These are phyloP conservation scores for Crithidia brevicula DNA, from an alignment of 208 protist species.

Conservation along the genomic window DNA sequence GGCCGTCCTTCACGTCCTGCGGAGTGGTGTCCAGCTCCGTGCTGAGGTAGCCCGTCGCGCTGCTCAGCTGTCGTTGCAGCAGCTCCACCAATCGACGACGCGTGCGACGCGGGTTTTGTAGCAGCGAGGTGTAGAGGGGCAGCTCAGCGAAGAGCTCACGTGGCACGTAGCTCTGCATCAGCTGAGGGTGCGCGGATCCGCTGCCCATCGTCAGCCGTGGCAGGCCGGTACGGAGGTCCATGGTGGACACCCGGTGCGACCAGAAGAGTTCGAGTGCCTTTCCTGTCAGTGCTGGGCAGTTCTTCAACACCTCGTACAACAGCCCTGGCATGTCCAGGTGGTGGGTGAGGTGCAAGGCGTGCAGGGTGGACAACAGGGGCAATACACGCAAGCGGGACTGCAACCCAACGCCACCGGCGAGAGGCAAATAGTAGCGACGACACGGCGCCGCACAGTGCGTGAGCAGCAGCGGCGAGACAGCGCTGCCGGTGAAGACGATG, in stretches of 20 bases:
- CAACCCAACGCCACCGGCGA: conserved; percentile 65
- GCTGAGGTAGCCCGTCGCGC: conserved; percentile 71
- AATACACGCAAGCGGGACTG: conserved; percentile 83
- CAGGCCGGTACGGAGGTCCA: conserved; percentile 55
- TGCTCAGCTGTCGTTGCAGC: conserved; percentile 84
- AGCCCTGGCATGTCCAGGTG: conserved; percentile 76
- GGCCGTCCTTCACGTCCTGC: conserved; percentile 65
- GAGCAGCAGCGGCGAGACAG: conserved; percentile 60
- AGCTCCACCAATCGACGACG: conserved; percentile 81
- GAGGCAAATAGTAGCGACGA: conserved; percentile 70
- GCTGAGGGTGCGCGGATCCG: conserved; percentile 37
- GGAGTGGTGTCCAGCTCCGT: conserved; percentile 71
- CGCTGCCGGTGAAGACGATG: conserved; percentile 70
- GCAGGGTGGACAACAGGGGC: conserved; percentile 66
- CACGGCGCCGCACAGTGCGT: conserved; percentile 48
- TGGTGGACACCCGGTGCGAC: conserved; percentile 49
- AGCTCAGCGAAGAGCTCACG: conserved; percentile 81
- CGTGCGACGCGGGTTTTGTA: conserved; percentile 60
- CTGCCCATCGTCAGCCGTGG: conserved; percentile 55
- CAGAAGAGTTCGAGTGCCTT: conserved; percentile 75
- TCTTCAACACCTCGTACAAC: conserved; percentile 85
- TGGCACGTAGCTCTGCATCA: conserved; percentile 65
- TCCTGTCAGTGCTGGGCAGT: conserved; percentile 69
- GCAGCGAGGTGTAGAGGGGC: conserved; percentile 63
- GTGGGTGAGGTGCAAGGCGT: conserved; percentile 71